Evolutionary conservation across 2,329 filamentous ascomycete species (phyloP), one percentile per base, ranked within the genome.

Genomic region (Magnaporthiopsis rhizophila): DNA sequence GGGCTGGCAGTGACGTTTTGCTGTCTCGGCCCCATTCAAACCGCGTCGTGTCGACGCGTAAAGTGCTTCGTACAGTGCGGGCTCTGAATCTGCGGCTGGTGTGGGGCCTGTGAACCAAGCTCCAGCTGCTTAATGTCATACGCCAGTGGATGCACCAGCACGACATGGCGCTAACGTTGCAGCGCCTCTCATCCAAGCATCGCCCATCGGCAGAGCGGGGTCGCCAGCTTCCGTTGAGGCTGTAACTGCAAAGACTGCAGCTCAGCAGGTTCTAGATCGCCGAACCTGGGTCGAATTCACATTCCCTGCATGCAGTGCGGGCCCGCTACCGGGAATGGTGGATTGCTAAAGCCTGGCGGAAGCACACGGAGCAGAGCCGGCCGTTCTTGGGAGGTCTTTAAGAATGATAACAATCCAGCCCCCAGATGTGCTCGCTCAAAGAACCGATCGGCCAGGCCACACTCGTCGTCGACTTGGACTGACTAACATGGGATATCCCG

Each of bases 21-120:
- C 12, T 15, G 13, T n/a, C n/a, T n/a, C n/a, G n/a, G 36, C 36
- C 6, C 15, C 28, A 28, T 58, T 26, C 15, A 13, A 11, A 58
- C 57, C 24, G 24, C 57, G 57, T 58, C 60, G 36, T 28, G 36
- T n/a, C 38, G 38, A 53, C 60, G 60, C 60, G 60, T 62, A 62
- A 62, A 62, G 60, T 62, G 60, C 15, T 45, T 15, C 3, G 38
- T 13, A 12, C 45, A 53, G 45, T n/a, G 45, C 45, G 45, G 6
- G 38, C 15, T 45, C 38, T 7, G 5, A 45, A 45, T 15, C 11
- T 15, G 15, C 38, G 45, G 45, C 34, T 8, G 8, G 21, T 53
- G 45, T 24, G 45, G 45, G 45, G 45, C 21, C 38, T 8, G 21
- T n/a, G 45, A 21, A 21, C 21, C 45, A 53, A n/a, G 45, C 5